Percentiles rank a stretch among this genome's conserved stretches.
Evolutionary conservation across 108 stramenopile species (phyloP).

Genomic region (Cylindrotheca fusiformis): DNA sequence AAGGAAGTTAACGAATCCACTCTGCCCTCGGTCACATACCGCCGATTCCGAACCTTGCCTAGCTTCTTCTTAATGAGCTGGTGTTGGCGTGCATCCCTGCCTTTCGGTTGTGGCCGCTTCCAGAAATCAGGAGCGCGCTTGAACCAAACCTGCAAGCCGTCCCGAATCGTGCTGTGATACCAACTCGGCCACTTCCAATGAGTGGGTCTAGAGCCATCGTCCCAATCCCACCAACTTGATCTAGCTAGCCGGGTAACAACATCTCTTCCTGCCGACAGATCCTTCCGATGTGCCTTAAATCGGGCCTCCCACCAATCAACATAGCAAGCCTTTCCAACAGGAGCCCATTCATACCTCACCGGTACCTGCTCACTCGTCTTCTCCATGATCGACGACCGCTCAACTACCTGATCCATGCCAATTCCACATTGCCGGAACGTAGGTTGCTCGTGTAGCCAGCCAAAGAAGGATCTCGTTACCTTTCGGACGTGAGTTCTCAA

Average conservation of each 20-base stretch:
- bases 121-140: neutral
- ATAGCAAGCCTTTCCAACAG: too few relatives aligned
- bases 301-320: neutral
- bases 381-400: too few relatives aligned
- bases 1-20: too few relatives aligned
- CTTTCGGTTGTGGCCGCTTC: neutral
- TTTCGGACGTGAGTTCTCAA: too few relatives aligned
- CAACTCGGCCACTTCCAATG: conserved; percentile 36
- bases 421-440: too few relatives aligned
- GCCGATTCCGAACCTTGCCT: neutral
- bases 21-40: conserved; percentile 5
- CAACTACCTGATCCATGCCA: too few relatives aligned
- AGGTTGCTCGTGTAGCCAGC: too few relatives aligned
- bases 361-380: too few relatives aligned
- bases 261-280: conserved; percentile 10
- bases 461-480: too few relatives aligned
- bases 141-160: conserved; percentile 15
- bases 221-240: conserved; percentile 36
- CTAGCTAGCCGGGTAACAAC: conserved; percentile 5
- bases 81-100: neutral
- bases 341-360: too few relatives aligned
- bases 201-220: conserved; percentile 23
- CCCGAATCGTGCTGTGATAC: conserved; percentile 7
- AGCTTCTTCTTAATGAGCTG: neutral
- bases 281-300: neutral